Evolutionary conservation across 352 stramenopile species (phyloP), one percentile per base, ranked within the genome.

Genomic region (Phytopythium helicoides): DNA sequence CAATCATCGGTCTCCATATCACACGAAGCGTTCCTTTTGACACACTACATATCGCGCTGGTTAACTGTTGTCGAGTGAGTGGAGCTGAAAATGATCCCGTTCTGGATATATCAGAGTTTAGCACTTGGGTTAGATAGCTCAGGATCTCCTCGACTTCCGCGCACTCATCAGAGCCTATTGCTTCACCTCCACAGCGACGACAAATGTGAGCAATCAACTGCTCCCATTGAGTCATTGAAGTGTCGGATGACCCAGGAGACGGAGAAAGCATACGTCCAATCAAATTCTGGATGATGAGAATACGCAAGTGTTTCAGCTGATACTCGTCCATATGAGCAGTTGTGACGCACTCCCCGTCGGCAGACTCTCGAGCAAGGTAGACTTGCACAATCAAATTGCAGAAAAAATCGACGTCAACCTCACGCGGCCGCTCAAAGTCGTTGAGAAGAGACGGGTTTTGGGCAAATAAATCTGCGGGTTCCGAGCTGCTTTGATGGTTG

Each of bases 341-440:
- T 3, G 45, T 64, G 21, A 55, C 40, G 23, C 45, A 28, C 6
- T 66, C 63, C 22, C 66, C 67, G 19, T 70, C 65, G 2, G 52
- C 51, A 8, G 62, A 55, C 25, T 57, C 49, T 5, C 60, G 56
- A 47, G 58, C 50, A 3, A 66, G 59, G 31, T 92, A 92, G 1
- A 89, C 64, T 58, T 92, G 75, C 11, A 84, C 70, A 28, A 90
- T 71, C 31, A 92, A 54, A 31, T 81, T 84, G 60, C 85, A 94
- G 39, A 92, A 92, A 59, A 92, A 90, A 18, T 52, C 66, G 2
- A 88, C 75, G 26, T 92, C 76, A n/a, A 81, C 66, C 41, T 69
- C 66, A 18, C 65, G 48, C 22, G 21, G 1, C 5, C 12, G 47
- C 5, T 53, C 47, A 23, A 42, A 44, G 33, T 35, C 16, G 19